These are phyloP conservation scores for Peronosclerospora sorghi DNA, from an alignment of 352 stramenopile genomes.

Conservation along the genomic window DNA sequence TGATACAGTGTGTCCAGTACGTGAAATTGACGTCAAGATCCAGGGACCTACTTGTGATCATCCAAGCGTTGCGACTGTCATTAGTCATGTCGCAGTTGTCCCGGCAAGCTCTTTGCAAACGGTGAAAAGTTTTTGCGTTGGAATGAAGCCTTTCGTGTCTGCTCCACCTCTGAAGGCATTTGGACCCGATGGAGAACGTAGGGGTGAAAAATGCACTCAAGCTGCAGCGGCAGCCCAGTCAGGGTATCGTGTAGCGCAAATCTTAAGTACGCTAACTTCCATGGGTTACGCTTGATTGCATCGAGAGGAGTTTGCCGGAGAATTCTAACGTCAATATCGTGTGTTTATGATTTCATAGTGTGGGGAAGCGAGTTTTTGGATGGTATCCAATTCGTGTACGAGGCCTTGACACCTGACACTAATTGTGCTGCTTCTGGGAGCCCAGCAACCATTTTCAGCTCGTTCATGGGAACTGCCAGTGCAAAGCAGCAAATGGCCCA, in stretches of 20 bases:
- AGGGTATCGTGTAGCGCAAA: conserved; percentile 35
- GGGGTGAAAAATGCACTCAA: conserved; percentile 21
- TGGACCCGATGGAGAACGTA: conserved; percentile 15
- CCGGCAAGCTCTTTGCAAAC: conserved; percentile 3
- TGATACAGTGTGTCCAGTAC: not conserved
- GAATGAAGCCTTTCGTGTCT: conserved; percentile 39
- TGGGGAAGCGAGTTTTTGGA: conserved; percentile 67
- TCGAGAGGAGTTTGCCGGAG: not conserved
- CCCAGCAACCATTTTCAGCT: conserved; percentile 9
- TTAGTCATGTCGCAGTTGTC: conserved; percentile 43
- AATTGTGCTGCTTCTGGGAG: not conserved
- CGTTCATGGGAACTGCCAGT: conserved; percentile 40
- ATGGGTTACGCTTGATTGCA: not conserved
- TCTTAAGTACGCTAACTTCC: conserved; percentile 35
- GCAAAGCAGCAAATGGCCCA: conserved; percentile 19
- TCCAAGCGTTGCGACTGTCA: conserved; percentile 8
- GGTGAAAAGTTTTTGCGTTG: conserved; percentile 18
- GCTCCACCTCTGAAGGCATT: conserved; percentile 35
- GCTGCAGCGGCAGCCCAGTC: conserved; percentile 26
- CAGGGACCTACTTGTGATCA: conserved; percentile 9
- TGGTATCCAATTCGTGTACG: conserved; percentile 49
- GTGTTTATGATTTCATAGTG: conserved; percentile 28
- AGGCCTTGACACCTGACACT: conserved; percentile 2
- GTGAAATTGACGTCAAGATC: conserved; percentile 5
- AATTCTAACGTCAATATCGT: conserved; percentile 2